A percentile compares a stretch with the other conserved stretches of the same genome.
These are phyloP conservation scores for Gleditsia sinensis DNA, from an alignment of 306 rosid species.

Conservation along the genomic window DNA sequence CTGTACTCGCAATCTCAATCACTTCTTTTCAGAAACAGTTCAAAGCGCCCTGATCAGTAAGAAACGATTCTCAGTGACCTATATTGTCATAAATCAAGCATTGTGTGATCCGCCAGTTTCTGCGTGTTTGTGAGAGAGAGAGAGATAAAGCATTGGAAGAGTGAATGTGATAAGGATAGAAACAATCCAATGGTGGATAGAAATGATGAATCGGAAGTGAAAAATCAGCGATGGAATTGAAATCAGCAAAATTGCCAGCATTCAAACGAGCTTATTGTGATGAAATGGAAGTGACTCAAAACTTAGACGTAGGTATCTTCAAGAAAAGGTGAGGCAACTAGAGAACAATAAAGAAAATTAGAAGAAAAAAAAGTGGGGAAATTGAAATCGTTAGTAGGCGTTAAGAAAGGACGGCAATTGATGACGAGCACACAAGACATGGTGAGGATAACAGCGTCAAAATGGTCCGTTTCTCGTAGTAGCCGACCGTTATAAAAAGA, in stretches of 20 bases:
- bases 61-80: neutral
- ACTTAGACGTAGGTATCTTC: neutral
- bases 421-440: too few species aligned
- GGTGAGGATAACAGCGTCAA: conserved; percentile 18
- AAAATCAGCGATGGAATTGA: neutral
- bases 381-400: too few species aligned
- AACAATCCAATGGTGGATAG: conserved; percentile 29
- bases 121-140: too few species aligned
- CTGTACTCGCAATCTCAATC: conserved; percentile 1
- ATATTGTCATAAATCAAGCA: neutral
- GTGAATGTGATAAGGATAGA: conserved; percentile 16
- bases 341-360: too few species aligned
- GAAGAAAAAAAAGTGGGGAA: too few species aligned
- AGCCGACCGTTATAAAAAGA: conserved; percentile 31
- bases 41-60: conserved; percentile 9
- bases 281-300: neutral
- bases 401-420: too few species aligned
- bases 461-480: neutral
- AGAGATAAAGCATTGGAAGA: too few species aligned
- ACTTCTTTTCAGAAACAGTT: conserved; percentile 28
- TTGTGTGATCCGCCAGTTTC: conserved; percentile 18
- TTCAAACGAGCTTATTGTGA: neutral
- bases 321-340: conserved; percentile 1
- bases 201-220: conserved; percentile 12
- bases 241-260: conserved; percentile 1